A percentile compares a stretch with the other conserved stretches of the same genome.
These are phyloP conservation scores for Cystobasidium pallidum DNA, from an alignment of 1,284 basidiomycete species.

Conservation along the genomic window DNA sequence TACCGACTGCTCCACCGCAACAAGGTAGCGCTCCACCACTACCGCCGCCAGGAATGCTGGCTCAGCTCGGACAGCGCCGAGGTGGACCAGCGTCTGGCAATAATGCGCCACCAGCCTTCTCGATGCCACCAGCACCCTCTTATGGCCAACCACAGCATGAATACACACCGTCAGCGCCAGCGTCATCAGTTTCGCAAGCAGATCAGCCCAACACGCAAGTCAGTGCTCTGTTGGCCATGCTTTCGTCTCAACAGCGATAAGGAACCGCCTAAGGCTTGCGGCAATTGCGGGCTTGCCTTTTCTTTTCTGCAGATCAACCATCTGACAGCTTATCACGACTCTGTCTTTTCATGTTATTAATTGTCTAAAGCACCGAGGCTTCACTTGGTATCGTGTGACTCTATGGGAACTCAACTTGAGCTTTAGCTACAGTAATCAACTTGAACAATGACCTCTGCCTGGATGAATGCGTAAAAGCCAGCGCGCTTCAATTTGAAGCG, in stretches of 20 bases:
- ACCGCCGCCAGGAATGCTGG: conserved; percentile 13
- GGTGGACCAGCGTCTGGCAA: neutral
- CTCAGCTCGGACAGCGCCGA: neutral
- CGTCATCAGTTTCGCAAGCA: neutral
- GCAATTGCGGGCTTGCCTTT: neutral
- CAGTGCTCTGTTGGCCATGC: conserved; percentile 43
- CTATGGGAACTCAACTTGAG: neutral
- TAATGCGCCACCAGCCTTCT: neutral
- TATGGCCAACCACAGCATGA: neutral
- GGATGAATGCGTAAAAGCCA: neutral
- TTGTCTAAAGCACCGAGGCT: too few relatives aligned
- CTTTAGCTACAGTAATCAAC: conserved; percentile 8
- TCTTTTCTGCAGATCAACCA: neutral
- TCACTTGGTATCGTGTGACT: too few relatives aligned
- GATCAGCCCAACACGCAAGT: conserved; percentile 29
- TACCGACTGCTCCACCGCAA: neutral
- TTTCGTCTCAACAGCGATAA: conserved; percentile 35
- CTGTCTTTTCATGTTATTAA: too few relatives aligned
- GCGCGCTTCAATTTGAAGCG: neutral
- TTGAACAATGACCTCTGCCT: neutral
- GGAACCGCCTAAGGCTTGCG: neutral
- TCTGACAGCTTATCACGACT: neutral
- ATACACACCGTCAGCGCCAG: conserved; percentile 3
- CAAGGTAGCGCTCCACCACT: conserved; percentile 2
- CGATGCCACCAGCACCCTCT: conserved; percentile 5